Conservation (phyloP, 495 filamentous ascomycete species). For the Penicillium canariense region DNA sequence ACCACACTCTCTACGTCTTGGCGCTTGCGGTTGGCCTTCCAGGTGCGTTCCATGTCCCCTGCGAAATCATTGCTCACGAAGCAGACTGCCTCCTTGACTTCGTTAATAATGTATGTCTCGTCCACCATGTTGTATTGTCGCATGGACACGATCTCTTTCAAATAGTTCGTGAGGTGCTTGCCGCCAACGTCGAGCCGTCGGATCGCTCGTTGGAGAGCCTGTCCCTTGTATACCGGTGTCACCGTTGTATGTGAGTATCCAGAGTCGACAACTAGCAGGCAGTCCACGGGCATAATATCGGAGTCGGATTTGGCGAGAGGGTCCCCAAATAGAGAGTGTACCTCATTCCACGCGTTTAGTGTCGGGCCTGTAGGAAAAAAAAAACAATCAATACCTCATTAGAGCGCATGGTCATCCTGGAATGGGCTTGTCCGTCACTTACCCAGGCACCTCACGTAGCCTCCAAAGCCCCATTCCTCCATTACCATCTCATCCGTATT, state of each 20-base stretch:
- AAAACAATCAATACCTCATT: background rate
- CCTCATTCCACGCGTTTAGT: slow-evolving; percentile 83
- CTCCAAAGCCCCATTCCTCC: slow-evolving; percentile 94
- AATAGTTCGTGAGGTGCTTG: slow-evolving; percentile 90
- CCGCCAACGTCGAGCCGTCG: slow-evolving; percentile 89
- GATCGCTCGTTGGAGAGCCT: slow-evolving; percentile 74
- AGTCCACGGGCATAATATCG: slow-evolving; percentile 64
- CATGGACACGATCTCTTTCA: slow-evolving; percentile 85
- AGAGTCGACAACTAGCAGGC: slow-evolving; percentile 82
- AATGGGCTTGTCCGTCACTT: slow-evolving; percentile 5
- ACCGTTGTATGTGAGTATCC: slow-evolving; percentile 95
- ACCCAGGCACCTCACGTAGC: slow-evolving; percentile 71
- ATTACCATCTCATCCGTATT: slow-evolving; percentile 97
- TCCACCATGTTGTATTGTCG: slow-evolving; percentile 93
- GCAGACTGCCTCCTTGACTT: slow-evolving; percentile 89
- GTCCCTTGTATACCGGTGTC: slow-evolving; percentile 78
- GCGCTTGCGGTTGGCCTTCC: slow-evolving; percentile 70
- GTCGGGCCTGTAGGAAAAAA: slow-evolving; percentile 50
- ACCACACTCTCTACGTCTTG: slow-evolving; percentile 66
- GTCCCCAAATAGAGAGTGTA: slow-evolving; percentile 60
- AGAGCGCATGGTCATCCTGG: background rate
- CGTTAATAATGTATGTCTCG: slow-evolving; percentile 87
- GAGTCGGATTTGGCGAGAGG: slow-evolving; percentile 30
- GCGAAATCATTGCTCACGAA: slow-evolving; percentile 79
- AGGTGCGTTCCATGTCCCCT: slow-evolving; percentile 73